These are phyloP conservation scores for Physcomitrium patens DNA, from an alignment of 225 moss, liverwort and hornwort genomes.

Conservation along the genomic window DNA sequence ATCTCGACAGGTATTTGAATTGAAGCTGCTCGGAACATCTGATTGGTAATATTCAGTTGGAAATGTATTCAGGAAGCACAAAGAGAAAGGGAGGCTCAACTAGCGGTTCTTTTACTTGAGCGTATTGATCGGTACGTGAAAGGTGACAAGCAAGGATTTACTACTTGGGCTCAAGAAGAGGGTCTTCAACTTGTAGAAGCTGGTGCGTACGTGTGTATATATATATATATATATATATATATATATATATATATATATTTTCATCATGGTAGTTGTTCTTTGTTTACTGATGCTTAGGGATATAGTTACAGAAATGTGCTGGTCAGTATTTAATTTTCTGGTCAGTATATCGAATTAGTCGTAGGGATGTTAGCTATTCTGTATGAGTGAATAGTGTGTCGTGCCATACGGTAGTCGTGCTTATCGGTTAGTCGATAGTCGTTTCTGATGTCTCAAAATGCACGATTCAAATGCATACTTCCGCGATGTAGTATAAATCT, in stretches of 20 bases:
- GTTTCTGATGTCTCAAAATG: neutral
- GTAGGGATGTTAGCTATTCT: neutral
- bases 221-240: neutral
- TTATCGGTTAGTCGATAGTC: neutral
- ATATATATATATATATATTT: neutral
- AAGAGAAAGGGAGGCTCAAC: slow-evolving; percentile 64
- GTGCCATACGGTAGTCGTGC: neutral
- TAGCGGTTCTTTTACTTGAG: slow-evolving; percentile 50
- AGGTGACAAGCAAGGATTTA: slow-evolving; percentile 52
- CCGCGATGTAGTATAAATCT: neutral
- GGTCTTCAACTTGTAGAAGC: slow-evolving; percentile 70
- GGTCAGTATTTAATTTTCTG: neutral
- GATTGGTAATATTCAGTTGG: slow-evolving; percentile 25
- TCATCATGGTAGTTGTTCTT: neutral
- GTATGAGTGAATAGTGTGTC: neutral
- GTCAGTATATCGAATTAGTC: neutral
- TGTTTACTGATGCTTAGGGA: slow-evolving; percentile 6
- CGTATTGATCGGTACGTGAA: slow-evolving; percentile 57
- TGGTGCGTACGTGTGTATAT: slow-evolving; percentile 39
- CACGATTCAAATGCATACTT: neutral
- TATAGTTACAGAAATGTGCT: neutral
- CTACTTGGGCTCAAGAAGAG: slow-evolving; percentile 62
- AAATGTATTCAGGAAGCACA: slow-evolving; percentile 62
- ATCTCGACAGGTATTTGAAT: slow-evolving; percentile 4
- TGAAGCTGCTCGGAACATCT: slow-evolving; percentile 3